Conservation (phyloP, 495 filamentous ascomycete species). For the Sabuloglossum arenarium region DNA sequence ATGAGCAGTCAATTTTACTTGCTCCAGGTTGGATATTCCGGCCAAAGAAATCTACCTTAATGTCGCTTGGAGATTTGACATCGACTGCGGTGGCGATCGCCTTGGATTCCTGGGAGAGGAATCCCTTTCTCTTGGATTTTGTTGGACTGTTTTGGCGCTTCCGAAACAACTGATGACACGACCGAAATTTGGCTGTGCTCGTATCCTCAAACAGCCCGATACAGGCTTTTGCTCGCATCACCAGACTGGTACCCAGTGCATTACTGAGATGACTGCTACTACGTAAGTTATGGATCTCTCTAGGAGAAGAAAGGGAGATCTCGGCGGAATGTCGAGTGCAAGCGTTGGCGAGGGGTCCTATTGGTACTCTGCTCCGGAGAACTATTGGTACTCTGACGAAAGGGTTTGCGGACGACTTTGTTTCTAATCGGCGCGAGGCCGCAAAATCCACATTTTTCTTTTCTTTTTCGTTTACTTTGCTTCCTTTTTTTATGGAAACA, state of each 20-base stretch:
- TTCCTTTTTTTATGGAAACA: not conserved
- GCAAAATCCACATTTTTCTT: not conserved
- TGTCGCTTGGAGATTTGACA: constrained; percentile 1
- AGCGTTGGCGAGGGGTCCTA: no score
- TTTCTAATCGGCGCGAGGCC: not conserved
- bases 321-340: no score
- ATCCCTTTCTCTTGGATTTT: not conserved
- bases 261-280: no score
- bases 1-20: not conserved
- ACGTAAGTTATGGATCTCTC: no score
- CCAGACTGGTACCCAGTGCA: not conserved
- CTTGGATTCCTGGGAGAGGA: not conserved
- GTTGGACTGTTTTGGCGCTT: not conserved
- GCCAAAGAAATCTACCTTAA: not conserved
- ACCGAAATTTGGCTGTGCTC: not conserved
- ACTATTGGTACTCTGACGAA: no score
- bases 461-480: not conserved
- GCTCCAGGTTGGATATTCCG: not conserved
- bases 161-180: not conserved
- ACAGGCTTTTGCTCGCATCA: not conserved
- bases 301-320: no score
- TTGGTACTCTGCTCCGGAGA: no score
- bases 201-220: not conserved
- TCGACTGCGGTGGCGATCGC: not conserved
- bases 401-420: not conserved